These are phyloP conservation scores for Leucosporidium creatinivorum DNA, from an alignment of 768 basidiomycete species.

Conservation along the genomic window DNA sequence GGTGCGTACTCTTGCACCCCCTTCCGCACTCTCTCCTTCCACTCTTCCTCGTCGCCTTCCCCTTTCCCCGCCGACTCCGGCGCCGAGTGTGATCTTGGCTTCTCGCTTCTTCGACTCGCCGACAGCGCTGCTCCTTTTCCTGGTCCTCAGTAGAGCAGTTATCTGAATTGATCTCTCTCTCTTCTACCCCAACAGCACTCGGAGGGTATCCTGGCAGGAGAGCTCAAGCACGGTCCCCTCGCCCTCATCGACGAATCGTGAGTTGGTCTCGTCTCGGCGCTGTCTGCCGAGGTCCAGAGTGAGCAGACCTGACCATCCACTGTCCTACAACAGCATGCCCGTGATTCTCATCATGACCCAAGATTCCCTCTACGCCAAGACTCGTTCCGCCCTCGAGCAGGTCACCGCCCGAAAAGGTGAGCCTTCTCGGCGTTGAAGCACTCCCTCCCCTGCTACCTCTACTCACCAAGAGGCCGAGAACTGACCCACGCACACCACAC, in stretches of 20 bases:
- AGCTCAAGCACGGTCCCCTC: slow-evolving; percentile 96
- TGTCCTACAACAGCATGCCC: slow-evolving; percentile 26
- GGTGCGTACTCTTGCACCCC: too few species aligned
- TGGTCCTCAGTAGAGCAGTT: slow-evolving; percentile 18
- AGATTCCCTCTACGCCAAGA: slow-evolving; percentile 96
- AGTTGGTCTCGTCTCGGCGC: slow-evolving; percentile 39
- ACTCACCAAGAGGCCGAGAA: too few species aligned
- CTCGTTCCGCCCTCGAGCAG: slow-evolving; percentile 90
- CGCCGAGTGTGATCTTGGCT: too few species aligned
- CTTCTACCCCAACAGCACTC: slow-evolving; percentile 54
- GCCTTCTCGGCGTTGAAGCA: neutral
- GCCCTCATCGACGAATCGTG: slow-evolving; percentile 96
- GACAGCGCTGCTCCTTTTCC: neutral
- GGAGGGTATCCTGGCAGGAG: slow-evolving; percentile 91
- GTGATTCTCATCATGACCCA: slow-evolving; percentile 99
- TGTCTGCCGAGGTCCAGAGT: neutral
- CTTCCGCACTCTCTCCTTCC: too few species aligned
- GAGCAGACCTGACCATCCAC: neutral
- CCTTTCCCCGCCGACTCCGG: too few species aligned
- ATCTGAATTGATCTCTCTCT: too few species aligned
- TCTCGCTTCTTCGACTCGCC: too few species aligned
- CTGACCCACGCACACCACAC: too few species aligned
- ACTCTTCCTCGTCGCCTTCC: too few species aligned
- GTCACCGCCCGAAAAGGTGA: slow-evolving; percentile 96
- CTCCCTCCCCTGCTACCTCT: too few species aligned